Base-by-base conservation (phyloP, 1,284 basidiomycete genomes). In the Austroboletus olivaceoglutinosus region DNA sequence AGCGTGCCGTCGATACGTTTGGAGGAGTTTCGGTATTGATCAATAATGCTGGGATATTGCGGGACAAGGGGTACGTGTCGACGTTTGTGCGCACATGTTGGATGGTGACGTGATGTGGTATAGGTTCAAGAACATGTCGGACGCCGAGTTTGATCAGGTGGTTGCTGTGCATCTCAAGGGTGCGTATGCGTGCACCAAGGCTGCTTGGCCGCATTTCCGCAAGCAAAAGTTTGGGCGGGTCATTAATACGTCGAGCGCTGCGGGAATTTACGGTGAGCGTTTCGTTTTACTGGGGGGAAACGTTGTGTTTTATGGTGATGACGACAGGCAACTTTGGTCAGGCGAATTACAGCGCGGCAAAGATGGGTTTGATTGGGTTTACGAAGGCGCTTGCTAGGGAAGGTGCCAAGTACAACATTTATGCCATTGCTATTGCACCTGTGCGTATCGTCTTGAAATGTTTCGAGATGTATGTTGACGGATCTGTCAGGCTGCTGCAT, bases 31-130 rank as follows among this genome's bases (percentile, higher is more conserved):
- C 78, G 58, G 91, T 87, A 56, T 81, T 96, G 44, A 88, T 98
- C 66, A 99, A 99, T 78, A 99, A 99, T 74, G 97, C 97, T 43
- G 96, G 97, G 49, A 94, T 99, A 60, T 75, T 99, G 45, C 83
- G 89, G 21, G 86, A 89, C 65, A 89, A 80, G 64, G 85, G 83
- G 94, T 89, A 48, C 40, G 80, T 68, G 25, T 22, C 9, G 18
- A 5, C 18, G 65, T 43, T 16, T 36, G 29, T 18, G 18, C 22
- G 23, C 36, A 23, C 42, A n/a, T n/a, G n/a, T 16, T 6, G n/a
- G 2, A 10, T 9, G 19, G 31, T 25, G 47, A 55, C 37, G 43
- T 11, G 19, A 38, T 15, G 30, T n/a, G 18, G 4, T 9, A 34
- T 48, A 90, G 89, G 19, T 92, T 95, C 78, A 93, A 89, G 76